Base-by-base conservation (phyloP, 768 basidiomycete species). In the Calvatia gigantea region DNA sequence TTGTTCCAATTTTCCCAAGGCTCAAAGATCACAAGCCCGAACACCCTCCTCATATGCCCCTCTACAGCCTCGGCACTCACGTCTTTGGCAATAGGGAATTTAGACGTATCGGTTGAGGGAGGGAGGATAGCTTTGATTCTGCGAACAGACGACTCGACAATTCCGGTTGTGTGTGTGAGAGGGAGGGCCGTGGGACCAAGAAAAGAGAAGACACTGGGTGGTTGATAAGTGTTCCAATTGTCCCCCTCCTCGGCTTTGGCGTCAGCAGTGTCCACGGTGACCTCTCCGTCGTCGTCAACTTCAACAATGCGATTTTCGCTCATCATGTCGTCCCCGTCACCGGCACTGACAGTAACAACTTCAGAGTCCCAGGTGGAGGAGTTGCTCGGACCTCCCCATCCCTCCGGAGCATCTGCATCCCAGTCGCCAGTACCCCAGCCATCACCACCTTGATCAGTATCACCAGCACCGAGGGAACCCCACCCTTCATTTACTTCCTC, bases 91-190 rank as follows among this genome's bases (percentile, higher is more conserved):
- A 56, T 8, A 6, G 54, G 37, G 39, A 35, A 49, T 27, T 56
- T 56, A 21, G 46, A 32, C 8, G 62, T 54, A 9, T 64, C 58
- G 7, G 69, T 43, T 3, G 68, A 62, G 2, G 67, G 70, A 4
- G 65, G 63, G 12, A 59, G 67, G 52, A 56, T 58, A 12, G 65
- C 48, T 52, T 75, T 73, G 65, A 91, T 71, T 29, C 78, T 75
- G 9, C 89, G 76, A 52, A 84, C 79, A 1, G 85, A 85, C 31
- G 72, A 76, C 68, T 91, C 89, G 50, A 87, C 81, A 45, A 88
- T 68, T 7, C 85, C 86, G 1, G 84, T 74, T 4, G 74, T 77
- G 61, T 89, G 87, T 0, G 87, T 87, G 50, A 79, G 61, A 0
- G 86, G 82, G 32, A 89, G 67, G 5, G 69, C 65, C 11, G 79